Evolutionary conservation across 768 basidiomycete species (phyloP).

Genomic region (Tricholoma saponaceum): DNA sequence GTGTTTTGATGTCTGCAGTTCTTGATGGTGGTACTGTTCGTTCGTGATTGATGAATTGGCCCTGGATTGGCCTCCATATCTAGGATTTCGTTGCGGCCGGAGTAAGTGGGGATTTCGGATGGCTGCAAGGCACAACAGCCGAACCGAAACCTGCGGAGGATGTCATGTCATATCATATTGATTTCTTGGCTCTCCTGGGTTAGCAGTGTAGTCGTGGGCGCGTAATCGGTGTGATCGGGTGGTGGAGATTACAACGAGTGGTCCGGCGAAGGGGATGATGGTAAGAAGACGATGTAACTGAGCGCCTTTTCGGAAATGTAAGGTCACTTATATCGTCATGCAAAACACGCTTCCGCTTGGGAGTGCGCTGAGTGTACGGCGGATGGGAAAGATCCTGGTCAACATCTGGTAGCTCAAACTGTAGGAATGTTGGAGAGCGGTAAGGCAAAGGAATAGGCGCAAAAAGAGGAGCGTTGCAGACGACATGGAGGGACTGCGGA

Average conservation of each 20-base stretch:
- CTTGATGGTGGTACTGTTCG: not conserved
- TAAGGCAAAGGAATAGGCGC: conserved; percentile 68
- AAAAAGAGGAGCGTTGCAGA: conserved; percentile 65
- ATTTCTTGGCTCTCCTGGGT: not conserved
- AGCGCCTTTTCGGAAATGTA: conserved; percentile 14
- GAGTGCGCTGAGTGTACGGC: conserved; percentile 43
- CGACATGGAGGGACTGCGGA: conserved; percentile 39
- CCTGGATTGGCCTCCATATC: not conserved
- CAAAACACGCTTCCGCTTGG: conserved; percentile 49
- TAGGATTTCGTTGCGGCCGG: no score
- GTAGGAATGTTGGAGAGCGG: conserved; percentile 65
- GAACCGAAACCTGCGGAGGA: not conserved
- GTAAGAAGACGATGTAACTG: conserved; percentile 6
- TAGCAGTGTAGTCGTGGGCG: conserved; percentile 14
- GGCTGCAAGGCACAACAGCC: not conserved
- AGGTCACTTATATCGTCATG: conserved; percentile 13
- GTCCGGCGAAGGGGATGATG: conserved; percentile 4
- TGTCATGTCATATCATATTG: not conserved
- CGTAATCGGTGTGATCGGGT: conserved; percentile 6
- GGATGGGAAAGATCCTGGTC: conserved; percentile 70
- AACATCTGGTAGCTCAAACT: conserved; percentile 61
- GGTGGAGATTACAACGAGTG: conserved; percentile 6
- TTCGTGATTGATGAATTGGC: not conserved
- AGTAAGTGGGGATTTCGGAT: not conserved
- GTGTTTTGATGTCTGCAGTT: not conserved